Base-by-base conservation (phyloP, 768 basidiomycete species). In the Sarcomyxa edulis region DNA sequence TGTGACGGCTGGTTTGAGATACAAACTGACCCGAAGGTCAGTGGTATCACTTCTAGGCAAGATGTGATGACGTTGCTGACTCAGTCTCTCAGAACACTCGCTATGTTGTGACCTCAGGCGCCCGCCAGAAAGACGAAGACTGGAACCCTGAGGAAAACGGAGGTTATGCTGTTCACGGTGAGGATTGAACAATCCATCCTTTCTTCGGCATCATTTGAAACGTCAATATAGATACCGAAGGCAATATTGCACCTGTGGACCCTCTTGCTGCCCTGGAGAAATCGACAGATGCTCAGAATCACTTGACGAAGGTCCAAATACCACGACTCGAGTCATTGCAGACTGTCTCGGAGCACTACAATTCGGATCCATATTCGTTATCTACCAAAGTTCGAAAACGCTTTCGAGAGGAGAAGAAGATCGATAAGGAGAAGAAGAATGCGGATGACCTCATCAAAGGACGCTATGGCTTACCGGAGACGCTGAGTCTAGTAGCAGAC, bases 1-100 rank as follows among this genome's bases (percentile, higher is more conserved):
- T 98, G 96, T 54, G 79, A 81, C 47, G 83, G 82, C n/a, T 95
- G 93, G 93, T 97, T 98, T 48, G 94, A 96, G 65, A 93, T 99
- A 37, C 78, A 94, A 47, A 98, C 96, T 6, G 95, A 99, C 53
- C 95, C 95, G 2, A 85, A 97, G 82, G 94, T 89, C 47, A 35
- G 66, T 43, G 7, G 35, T 19, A 12, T 30, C n/a, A 38, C 12
- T 36, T 4, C 10, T 22, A 16, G 26, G 18, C 21, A 7, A 20
- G n/a, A 21, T 19, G 9, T 20, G 14, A 35, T 35, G 6, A 26
- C 5, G 6, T 15, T 31, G 20, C 24, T 27, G 1, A 26, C 6
- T 35, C 16, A 14, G 25, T 38, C 39, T 30, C 11, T 1, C 48
- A 97, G 96, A 96, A 98, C 53, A 95, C 96, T 1, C 78, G 86